phyloP scores from a whole-genome alignment of 805 yeast genomes.

The Torulaspora quercuum region DNA sequence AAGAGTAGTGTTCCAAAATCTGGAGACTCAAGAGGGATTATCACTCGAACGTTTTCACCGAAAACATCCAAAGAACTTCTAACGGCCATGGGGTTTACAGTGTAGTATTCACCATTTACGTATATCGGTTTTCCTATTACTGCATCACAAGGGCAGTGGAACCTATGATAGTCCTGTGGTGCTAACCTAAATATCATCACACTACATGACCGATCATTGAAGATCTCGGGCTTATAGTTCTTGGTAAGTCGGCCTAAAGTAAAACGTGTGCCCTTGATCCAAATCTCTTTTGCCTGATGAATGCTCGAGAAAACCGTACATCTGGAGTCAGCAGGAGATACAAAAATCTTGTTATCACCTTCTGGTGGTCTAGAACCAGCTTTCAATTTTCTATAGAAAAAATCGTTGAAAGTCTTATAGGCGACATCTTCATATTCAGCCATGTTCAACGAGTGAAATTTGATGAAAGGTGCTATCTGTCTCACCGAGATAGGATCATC shows the following conservation, averaged over 20 bases:
- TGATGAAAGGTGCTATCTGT: conserved; percentile 72
- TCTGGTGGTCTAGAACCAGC: conserved; percentile 72
- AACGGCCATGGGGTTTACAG: conserved; percentile 97
- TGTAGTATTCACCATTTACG: conserved; percentile 88
- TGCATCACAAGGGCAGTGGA: conserved; percentile 86
- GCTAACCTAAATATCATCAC: conserved; percentile 84
- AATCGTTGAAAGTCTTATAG: conserved; percentile 78
- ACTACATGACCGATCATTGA: conserved; percentile 50
- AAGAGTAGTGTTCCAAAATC: conserved; percentile 75
- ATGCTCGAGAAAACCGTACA: conserved; percentile 65
- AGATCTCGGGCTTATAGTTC: conserved; percentile 39
- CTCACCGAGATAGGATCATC: conserved; percentile 64
- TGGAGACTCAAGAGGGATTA: conserved; percentile 71
- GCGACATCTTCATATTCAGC: conserved; percentile 59
- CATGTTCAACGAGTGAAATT: conserved; percentile 76
- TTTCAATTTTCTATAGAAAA: conserved; percentile 75
- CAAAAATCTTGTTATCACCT: conserved; percentile 49
- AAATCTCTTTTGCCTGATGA: conserved; percentile 60
- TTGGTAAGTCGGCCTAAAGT: conserved; percentile 53
- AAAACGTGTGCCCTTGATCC: conserved; percentile 88
- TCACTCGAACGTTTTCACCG: conserved; percentile 82
- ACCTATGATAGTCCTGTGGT: conserved; percentile 95
- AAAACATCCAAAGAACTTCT: conserved; percentile 84
- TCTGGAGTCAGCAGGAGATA: conserved; percentile 87
- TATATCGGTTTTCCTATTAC: conserved; percentile 57